Conservation (phyloP, 2,329 filamentous ascomycete species). For the Cladobotryum protrusum region DNA sequence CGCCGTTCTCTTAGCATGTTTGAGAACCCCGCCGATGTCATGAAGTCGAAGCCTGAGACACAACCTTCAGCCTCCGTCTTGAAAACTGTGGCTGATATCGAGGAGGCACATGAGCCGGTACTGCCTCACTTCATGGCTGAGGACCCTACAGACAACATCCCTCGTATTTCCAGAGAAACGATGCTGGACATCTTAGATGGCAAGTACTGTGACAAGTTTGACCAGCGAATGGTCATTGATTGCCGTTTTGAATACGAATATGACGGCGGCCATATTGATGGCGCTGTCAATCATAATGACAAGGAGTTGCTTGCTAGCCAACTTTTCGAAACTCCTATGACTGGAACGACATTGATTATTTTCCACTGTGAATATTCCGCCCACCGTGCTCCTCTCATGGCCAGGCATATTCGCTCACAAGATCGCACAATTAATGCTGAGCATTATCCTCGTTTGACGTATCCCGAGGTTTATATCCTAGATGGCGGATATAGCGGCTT, state of each 20-base stretch:
- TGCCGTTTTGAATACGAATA: slow-evolving; percentile 99
- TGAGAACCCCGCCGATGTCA: slow-evolving; percentile 80
- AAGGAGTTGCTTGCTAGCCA: slow-evolving; percentile 78
- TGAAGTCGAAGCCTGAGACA: slow-evolving; percentile 65
- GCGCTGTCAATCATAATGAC: slow-evolving; percentile 93
- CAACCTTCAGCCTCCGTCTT: slow-evolving; percentile 44
- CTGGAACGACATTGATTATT: slow-evolving; percentile 72
- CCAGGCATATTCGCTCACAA: slow-evolving; percentile 82
- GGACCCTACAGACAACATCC: slow-evolving; percentile 77
- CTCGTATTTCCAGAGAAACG: slow-evolving; percentile 76
- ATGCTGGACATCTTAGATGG: slow-evolving; percentile 84
- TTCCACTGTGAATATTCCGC: slow-evolving; percentile 99
- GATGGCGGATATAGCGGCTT: slow-evolving; percentile 95
- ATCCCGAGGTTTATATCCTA: slow-evolving; percentile 94
- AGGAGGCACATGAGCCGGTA: slow-evolving; percentile 64
- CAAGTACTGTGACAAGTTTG: slow-evolving; percentile 68
- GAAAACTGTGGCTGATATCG: slow-evolving; percentile 76
- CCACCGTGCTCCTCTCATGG: slow-evolving; percentile 93
- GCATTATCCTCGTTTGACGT: slow-evolving; percentile 82
- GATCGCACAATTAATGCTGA: slow-evolving; percentile 83
- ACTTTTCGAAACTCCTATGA: slow-evolving; percentile 64
- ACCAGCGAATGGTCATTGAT: slow-evolving; percentile 82
- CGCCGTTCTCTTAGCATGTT: slow-evolving; percentile 97
- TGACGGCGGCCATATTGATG: slow-evolving; percentile 89
- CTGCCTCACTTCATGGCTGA: slow-evolving; percentile 81